A percentile compares a stretch with the other conserved stretches of the same genome.
These are phyloP conservation scores for Angomonas deanei DNA, from an alignment of 208 protist genomes.

Conservation along the genomic window DNA sequence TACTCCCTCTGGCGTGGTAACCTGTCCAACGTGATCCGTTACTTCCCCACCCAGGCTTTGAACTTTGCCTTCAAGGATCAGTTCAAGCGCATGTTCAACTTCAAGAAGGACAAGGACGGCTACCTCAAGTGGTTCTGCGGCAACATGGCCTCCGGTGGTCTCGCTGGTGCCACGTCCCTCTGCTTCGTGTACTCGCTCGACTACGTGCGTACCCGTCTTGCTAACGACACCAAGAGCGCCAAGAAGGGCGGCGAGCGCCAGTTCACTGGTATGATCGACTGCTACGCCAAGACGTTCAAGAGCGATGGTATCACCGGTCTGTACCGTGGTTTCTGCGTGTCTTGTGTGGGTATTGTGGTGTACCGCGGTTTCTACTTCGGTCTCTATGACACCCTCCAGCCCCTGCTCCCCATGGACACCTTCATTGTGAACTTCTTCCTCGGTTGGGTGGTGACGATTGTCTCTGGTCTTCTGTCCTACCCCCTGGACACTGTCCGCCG, in stretches of 20 bases:
- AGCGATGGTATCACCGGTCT: slow-evolving; percentile 75
- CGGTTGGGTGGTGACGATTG: slow-evolving; percentile 64
- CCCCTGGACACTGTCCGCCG: slow-evolving; percentile 97
- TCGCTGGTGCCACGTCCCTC: slow-evolving; percentile 94
- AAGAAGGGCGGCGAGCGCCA: slow-evolving; percentile 86
- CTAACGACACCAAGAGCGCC: slow-evolving; percentile 85
- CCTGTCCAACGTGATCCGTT: slow-evolving; percentile 95
- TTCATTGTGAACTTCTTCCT: slow-evolving; percentile 73
- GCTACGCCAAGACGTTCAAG: slow-evolving; percentile 90
- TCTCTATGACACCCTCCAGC: slow-evolving; percentile 89
- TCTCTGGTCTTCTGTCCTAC: slow-evolving; percentile 85
- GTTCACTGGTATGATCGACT: slow-evolving; percentile 95
- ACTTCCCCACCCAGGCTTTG: slow-evolving; percentile 98
- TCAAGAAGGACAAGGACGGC: slow-evolving; percentile 74
- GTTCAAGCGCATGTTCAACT: slow-evolving; percentile 94
- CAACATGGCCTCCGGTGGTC: slow-evolving; percentile 95
- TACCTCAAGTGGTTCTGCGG: slow-evolving; percentile 83
- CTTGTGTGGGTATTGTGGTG: slow-evolving; percentile 92
- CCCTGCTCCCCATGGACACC: slow-evolving; percentile 57
- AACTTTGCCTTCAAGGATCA: slow-evolving; percentile 98
- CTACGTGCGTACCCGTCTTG: slow-evolving; percentile 96
- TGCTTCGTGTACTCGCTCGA: slow-evolving; percentile 97
- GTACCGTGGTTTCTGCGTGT: slow-evolving; percentile 96
- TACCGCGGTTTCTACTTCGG: slow-evolving; percentile 98
- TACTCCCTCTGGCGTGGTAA: slow-evolving; percentile 96